Percentiles rank a stretch among this genome's conserved stretches.
phyloP scores from a whole-genome alignment of 2,329 filamentous ascomycete genomes.

The Calonectria hawksworthii region DNA sequence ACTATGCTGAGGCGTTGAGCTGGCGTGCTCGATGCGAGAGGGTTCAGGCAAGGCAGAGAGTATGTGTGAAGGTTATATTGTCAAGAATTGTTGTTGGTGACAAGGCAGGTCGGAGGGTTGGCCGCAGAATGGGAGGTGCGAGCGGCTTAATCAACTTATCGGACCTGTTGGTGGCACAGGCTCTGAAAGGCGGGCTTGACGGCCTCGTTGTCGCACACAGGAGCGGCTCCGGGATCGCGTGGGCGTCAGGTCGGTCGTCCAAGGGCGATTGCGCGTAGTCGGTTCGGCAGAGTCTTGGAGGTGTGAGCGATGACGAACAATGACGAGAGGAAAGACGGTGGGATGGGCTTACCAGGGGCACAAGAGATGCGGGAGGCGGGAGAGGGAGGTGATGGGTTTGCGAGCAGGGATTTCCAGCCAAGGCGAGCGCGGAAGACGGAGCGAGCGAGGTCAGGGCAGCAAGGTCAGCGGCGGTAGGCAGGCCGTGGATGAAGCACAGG shows the following conservation, averaged over 20 bases:
- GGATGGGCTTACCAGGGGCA: constrained; percentile 41
- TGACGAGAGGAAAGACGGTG: constrained; percentile 35
- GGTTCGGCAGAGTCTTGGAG: constrained; percentile 31
- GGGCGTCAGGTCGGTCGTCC: constrained; percentile 36
- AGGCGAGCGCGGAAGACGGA: constrained; percentile 17
- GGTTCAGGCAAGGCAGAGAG: not conserved
- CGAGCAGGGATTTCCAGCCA: constrained; percentile 26
- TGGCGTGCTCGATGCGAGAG: constrained; percentile 8
- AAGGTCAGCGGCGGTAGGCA: not conserved
- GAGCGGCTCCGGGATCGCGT: constrained; percentile 33
- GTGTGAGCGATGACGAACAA: constrained; percentile 44
- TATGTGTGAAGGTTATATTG: not conserved
- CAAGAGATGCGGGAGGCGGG: constrained; percentile 17
- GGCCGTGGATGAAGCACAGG: constrained; percentile 20
- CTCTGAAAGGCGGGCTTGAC: constrained; percentile 37
- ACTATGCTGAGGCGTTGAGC: constrained; percentile 25
- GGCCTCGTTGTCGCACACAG: constrained; percentile 40
- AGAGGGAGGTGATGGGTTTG: constrained; percentile 3
- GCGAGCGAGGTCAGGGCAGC: not conserved
- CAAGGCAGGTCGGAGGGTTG: constrained; percentile 23
- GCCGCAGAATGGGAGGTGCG: constrained; percentile 26
- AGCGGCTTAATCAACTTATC: constrained; percentile 29
- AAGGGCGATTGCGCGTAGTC: constrained; percentile 38
- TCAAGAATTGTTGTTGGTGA: constrained; percentile 7
- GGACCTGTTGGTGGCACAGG: constrained; percentile 40